Evolutionary conservation across 2,329 filamentous ascomycete genomes (phyloP).

Genomic region (Colletotrichum cordylinicola): DNA sequence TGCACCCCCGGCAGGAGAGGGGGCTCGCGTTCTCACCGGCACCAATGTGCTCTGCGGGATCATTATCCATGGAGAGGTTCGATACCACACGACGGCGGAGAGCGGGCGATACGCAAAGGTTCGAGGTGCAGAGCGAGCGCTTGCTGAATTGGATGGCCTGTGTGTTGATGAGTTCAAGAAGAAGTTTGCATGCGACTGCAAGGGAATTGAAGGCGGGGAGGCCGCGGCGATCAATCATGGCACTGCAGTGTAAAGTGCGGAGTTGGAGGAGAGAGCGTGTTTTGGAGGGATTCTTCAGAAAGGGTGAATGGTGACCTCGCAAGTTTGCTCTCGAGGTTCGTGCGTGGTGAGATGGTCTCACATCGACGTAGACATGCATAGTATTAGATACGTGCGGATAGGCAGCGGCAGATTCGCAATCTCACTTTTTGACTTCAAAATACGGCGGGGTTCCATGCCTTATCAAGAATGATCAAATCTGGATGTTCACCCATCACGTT

Average conservation of each 20-base stretch:
- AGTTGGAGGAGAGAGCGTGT: not conserved
- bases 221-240: not conserved
- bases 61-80: slow-evolving; percentile 74
- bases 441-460: not conserved
- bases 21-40: slow-evolving; percentile 39
- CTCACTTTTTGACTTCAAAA: not conserved
- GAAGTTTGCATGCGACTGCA: slow-evolving; percentile 70
- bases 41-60: slow-evolving; percentile 73
- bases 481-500: not conserved
- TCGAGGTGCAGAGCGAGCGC: slow-evolving; percentile 64
- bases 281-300: not conserved
- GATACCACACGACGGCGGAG: slow-evolving; percentile 65
- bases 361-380: not conserved
- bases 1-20: slow-evolving; percentile 45
- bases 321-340: not conserved
- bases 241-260: not conserved
- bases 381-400: not conserved
- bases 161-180: slow-evolving; percentile 62
- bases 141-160: slow-evolving; percentile 52
- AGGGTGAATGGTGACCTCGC: not conserved
- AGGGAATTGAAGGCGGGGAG: slow-evolving; percentile 22
- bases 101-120: slow-evolving; percentile 78
- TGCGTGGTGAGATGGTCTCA: not conserved
- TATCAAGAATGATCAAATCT: not conserved
- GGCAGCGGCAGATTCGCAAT: not conserved